These are phyloP conservation scores for Phytopythium oedochilum DNA, from an alignment of 352 stramenopile species.

Conservation along the genomic window DNA sequence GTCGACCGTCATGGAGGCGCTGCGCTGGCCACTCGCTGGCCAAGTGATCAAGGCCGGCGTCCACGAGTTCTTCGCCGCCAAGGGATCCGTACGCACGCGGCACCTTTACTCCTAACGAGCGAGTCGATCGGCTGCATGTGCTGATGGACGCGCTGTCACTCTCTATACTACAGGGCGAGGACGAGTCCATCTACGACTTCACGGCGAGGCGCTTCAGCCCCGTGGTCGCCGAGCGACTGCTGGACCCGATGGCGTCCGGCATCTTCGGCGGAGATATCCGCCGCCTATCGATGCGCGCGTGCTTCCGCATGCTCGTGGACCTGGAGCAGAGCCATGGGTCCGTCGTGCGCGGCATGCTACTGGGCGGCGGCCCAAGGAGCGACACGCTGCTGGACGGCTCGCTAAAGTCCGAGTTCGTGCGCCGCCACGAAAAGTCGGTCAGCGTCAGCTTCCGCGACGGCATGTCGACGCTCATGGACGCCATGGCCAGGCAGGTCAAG, in stretches of 20 bases:
- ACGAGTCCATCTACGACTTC: conserved; percentile 86
- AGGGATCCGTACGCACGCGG: conserved; percentile 11
- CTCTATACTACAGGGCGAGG: conserved; percentile 19
- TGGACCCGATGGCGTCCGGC: conserved; percentile 77
- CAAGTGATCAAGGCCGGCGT: conserved; percentile 52
- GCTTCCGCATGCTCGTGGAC: conserved; percentile 76
- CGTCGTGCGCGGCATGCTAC: conserved; percentile 70
- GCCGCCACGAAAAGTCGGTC: conserved; percentile 59
- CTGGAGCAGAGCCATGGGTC: conserved; percentile 74
- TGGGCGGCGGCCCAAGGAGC: conserved; percentile 20
- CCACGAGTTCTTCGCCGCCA: conserved; percentile 55
- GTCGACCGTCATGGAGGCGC: conserved; percentile 38
- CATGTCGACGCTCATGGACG: conserved; percentile 68
- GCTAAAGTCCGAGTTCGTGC: conserved; percentile 68
- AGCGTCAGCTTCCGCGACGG: conserved; percentile 83
- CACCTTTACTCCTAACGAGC: neutral
- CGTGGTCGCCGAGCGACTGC: conserved; percentile 66
- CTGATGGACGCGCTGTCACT: neutral
- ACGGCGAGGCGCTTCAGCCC: conserved; percentile 68
- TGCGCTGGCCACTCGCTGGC: conserved; percentile 58
- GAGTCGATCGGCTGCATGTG: neutral
- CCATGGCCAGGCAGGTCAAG: conserved; percentile 36
- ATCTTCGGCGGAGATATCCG: conserved; percentile 87
- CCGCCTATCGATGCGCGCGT: conserved; percentile 72
- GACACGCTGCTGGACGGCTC: conserved; percentile 66